Conservation (phyloP, 2,329 filamentous ascomycete species). For the Camillea tinctor region DNA sequence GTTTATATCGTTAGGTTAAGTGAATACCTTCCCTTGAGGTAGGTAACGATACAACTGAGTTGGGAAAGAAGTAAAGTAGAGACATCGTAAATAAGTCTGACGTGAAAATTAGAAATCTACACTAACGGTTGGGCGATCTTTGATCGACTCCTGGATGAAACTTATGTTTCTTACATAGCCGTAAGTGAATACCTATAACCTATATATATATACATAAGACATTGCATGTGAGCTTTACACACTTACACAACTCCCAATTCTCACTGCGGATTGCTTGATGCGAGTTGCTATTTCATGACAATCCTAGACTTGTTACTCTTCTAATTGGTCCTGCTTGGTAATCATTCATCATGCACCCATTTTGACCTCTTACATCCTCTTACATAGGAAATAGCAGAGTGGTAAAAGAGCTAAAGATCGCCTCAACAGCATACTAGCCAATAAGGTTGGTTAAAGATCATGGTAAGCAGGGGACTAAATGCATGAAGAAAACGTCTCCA, state of each 20-base stretch:
- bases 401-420: background rate
- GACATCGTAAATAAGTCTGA: no score
- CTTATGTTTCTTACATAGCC: no score
- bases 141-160: no score
- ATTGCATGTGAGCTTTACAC: background rate
- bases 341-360: constrained; percentile 16
- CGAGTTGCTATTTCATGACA: background rate
- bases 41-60: no score
- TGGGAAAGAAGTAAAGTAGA: no score
- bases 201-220: no score
- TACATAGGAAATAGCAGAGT: background rate
- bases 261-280: background rate
- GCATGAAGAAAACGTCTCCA: background rate
- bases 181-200: no score
- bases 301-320: background rate
- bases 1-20: no score
- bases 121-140: no score
- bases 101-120: no score
- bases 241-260: background rate
- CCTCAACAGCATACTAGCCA: background rate
- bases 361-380: background rate
- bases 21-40: no score
- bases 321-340: constrained; percentile 1
- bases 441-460: background rate
- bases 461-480: background rate